phyloP scores from a whole-genome alignment of 2,329 filamentous ascomycete genomes.

The Ascochyta fabae region DNA sequence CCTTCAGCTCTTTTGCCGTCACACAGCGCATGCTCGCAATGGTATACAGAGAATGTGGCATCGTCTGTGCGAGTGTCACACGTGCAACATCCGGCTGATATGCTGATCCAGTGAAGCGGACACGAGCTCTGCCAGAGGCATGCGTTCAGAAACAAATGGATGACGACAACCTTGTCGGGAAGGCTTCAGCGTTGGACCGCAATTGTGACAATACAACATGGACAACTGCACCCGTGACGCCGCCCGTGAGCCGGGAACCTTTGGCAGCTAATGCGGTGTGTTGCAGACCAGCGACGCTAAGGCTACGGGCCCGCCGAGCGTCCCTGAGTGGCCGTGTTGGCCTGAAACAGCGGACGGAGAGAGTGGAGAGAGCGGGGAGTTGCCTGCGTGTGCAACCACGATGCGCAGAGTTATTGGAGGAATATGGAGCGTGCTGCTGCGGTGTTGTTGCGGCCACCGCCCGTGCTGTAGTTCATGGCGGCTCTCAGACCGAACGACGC shows the following conservation, averaged over 20 bases:
- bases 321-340: constrained; percentile 21
- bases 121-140: constrained; percentile 20
- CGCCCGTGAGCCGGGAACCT: background rate
- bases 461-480: constrained; percentile 2
- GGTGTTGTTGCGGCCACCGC: constrained; percentile 7
- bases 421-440: constrained; percentile 4
- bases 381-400: constrained; percentile 22
- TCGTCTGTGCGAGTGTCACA: constrained; percentile 20
- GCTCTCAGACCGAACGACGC: constrained; percentile 3
- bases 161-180: constrained; percentile 6
- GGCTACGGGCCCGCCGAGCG: constrained; percentile 16
- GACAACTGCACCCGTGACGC: background rate
- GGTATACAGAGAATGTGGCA: constrained; percentile 27
- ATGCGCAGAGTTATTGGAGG: constrained; percentile 24
- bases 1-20: constrained; percentile 24
- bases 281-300: constrained; percentile 24
- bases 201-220: background rate
- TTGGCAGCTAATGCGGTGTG: constrained; percentile 28
- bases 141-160: constrained; percentile 9
- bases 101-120: constrained; percentile 17
- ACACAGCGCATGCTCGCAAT: constrained; percentile 33
- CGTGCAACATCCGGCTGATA: constrained; percentile 23
- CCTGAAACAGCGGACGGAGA: constrained; percentile 37
- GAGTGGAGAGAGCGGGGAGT: constrained; percentile 27
- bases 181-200: background rate